These are phyloP conservation scores for Aspergillus amoenus DNA, from an alignment of 2,329 filamentous ascomycete species.

Conservation along the genomic window DNA sequence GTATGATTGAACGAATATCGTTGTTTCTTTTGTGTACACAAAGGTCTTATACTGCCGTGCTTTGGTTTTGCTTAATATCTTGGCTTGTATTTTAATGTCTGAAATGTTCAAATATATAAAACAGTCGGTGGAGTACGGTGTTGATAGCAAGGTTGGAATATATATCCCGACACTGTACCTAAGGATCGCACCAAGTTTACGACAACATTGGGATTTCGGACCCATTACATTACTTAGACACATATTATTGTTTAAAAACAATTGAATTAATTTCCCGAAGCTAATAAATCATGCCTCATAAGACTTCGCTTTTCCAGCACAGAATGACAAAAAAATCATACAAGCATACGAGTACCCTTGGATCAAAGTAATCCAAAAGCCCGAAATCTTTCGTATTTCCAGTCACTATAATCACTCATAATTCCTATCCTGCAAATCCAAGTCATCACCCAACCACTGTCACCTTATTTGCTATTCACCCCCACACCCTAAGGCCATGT, in stretches of 20 bases:
- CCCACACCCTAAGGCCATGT: too few species aligned
- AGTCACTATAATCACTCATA: not conserved
- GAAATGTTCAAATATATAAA: not conserved
- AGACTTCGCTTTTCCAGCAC: not conserved
- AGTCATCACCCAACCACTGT: not conserved
- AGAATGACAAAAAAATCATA: not conserved
- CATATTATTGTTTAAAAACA: not conserved
- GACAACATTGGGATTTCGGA: too few species aligned
- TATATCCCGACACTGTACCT: not conserved
- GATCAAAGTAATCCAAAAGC: not conserved
- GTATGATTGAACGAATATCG: not conserved
- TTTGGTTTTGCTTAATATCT: not conserved
- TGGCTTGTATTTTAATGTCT: not conserved
- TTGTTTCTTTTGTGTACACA: constrained; percentile 5
- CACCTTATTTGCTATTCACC: too few species aligned
- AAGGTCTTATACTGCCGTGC: not conserved
- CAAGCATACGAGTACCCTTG: not conserved
- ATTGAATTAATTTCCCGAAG: not conserved
- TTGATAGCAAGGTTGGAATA: not conserved
- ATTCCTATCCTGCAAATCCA: not conserved
- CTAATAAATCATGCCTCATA: not conserved
- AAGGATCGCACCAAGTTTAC: not conserved
- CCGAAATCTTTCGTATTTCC: not conserved
- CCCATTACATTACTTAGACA: not conserved
- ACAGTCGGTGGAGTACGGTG: not conserved